A percentile compares a stretch with the other conserved stretches of the same genome.
Evolutionary conservation across 345 rosid species (phyloP).

Genomic region (Camelina neglecta): DNA sequence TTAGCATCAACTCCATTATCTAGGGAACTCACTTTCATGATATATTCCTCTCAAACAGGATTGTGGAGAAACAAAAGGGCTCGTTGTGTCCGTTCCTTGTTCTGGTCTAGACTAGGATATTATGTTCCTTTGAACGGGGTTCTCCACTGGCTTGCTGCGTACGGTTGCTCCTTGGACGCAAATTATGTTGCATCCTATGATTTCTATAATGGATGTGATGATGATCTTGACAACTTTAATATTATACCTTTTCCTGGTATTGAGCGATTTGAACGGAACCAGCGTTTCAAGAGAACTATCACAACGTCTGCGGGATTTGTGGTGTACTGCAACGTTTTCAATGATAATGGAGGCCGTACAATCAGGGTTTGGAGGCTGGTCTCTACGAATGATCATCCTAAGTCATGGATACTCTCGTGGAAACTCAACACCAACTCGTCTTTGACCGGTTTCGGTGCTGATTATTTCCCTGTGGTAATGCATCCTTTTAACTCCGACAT

Average conservation of each 20-base stretch:
- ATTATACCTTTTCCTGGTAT: background rate
- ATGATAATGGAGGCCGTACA: background rate
- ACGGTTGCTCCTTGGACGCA: background rate
- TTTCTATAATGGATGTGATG: background rate
- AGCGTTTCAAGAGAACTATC: conserved; percentile 1
- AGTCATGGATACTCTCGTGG: background rate
- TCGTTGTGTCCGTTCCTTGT: background rate
- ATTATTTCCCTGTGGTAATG: background rate
- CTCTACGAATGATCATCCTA: background rate
- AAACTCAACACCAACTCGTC: background rate
- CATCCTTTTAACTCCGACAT: background rate
- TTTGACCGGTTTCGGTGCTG: background rate
- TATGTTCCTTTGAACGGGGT: background rate
- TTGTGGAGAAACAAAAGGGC: background rate
- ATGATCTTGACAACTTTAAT: background rate
- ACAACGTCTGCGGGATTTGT: background rate
- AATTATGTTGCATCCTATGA: background rate
- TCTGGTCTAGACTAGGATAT: background rate
- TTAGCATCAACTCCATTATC: background rate
- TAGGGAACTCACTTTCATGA: background rate
- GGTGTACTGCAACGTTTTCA: background rate
- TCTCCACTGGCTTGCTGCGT: background rate
- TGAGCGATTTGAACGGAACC: background rate
- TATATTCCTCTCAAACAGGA: background rate
- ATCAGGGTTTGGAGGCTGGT: background rate